These are phyloP conservation scores for Hymenochaete sp. DNA, from an alignment of 1,284 basidiomycete species.

Conservation along the genomic window DNA sequence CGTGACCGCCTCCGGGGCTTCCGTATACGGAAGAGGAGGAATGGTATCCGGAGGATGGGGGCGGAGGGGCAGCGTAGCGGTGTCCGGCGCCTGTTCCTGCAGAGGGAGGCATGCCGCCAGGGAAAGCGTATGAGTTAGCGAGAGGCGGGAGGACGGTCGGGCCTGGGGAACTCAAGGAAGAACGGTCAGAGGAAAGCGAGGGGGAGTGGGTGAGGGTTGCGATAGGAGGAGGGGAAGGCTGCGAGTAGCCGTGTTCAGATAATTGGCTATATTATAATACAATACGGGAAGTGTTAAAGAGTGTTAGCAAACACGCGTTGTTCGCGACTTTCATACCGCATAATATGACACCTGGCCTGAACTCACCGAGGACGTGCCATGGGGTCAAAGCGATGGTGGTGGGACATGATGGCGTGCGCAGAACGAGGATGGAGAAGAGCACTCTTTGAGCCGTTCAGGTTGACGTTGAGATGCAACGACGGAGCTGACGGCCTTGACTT, in stretches of 20 bases:
- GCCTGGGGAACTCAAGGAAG: constrained; percentile 50
- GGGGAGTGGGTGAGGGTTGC: constrained; percentile 51
- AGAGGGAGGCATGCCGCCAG: neutral
- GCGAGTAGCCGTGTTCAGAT: constrained; percentile 35
- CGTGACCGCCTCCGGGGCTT: constrained; percentile 2
- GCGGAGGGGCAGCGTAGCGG: neutral
- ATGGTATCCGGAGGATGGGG: neutral
- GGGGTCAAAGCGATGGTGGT: too few relatives aligned
- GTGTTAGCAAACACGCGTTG: too few relatives aligned
- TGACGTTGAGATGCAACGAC: too few relatives aligned
- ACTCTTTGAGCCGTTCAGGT: too few relatives aligned
- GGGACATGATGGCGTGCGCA: too few relatives aligned
- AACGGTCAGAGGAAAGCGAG: constrained; percentile 50
- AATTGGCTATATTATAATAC: too few relatives aligned
- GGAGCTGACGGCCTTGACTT: too few relatives aligned
- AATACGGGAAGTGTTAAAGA: too few relatives aligned
- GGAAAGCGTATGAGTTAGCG: constrained; percentile 11
- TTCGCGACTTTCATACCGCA: too few relatives aligned
- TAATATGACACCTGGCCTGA: too few relatives aligned
- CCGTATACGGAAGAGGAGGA: neutral
- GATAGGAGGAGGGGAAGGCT: constrained; percentile 47
- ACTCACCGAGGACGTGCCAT: too few relatives aligned
- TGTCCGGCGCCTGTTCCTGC: neutral
- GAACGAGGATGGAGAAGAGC: too few relatives aligned
- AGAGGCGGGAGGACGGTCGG: constrained; percentile 29